phyloP scores from a whole-genome alignment of 2,329 filamentous ascomycete genomes.

The Trichoderma gracile region DNA sequence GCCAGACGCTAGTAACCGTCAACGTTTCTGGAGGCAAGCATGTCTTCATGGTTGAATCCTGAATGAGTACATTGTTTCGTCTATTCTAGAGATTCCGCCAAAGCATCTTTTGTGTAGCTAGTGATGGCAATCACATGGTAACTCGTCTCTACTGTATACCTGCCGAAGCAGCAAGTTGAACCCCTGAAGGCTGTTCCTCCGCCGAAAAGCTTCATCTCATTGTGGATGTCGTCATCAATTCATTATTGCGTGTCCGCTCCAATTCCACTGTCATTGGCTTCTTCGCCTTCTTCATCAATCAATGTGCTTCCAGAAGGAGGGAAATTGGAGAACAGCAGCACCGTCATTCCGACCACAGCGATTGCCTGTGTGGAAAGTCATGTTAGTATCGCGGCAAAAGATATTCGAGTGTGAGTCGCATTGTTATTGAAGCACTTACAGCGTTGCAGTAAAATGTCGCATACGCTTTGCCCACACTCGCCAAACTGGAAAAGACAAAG shows the following conservation, averaged over 20 bases:
- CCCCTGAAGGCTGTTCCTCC: too few relatives aligned
- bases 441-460: constrained; percentile 69
- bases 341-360: constrained; percentile 47
- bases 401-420: too few relatives aligned
- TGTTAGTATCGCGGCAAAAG: rapidly evolving
- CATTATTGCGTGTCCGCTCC: too few relatives aligned
- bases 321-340: constrained; percentile 47
- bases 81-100: background rate
- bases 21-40: constrained; percentile 12
- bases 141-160: too few relatives aligned
- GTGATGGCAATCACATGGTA: background rate
- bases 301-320: constrained; percentile 42
- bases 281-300: constrained; percentile 33
- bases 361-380: constrained; percentile 46
- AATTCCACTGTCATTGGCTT: constrained; percentile 4
- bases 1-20: background rate
- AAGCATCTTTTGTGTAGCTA: background rate
- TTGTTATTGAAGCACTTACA: constrained; percentile 39
- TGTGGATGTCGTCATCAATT: too few relatives aligned
- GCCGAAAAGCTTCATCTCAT: too few relatives aligned
- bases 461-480: constrained; percentile 58
- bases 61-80: background rate
- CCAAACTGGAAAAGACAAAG: constrained; percentile 64
- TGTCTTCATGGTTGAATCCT: constrained; percentile 3
- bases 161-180: background rate